Evolutionary conservation across 305 asterid species (phyloP).

Genomic region (Petunia hybrid): DNA sequence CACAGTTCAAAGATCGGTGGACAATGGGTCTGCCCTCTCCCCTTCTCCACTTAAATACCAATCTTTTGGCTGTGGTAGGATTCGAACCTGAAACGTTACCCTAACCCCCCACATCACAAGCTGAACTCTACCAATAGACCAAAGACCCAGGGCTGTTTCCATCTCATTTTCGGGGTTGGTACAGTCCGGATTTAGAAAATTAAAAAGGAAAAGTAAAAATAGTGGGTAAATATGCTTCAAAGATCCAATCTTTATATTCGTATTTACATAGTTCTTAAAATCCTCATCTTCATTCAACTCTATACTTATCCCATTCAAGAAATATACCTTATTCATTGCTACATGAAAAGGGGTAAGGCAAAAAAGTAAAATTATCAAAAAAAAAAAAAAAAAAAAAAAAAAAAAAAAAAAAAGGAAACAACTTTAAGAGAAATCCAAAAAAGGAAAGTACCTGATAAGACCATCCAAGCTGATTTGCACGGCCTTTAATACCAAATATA

Average conservation of each 20-base stretch:
- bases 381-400: neutral
- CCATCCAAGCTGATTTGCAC: conserved; percentile 72
- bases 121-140: no score
- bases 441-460: conserved; percentile 71
- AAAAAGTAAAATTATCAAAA: neutral
- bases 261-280: neutral
- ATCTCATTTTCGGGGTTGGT: neutral
- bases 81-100: no score
- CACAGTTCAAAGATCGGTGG: no score
- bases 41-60: no score
- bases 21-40: no score
- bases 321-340: neutral
- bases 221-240: neutral
- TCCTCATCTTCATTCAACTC: neutral
- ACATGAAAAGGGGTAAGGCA: neutral
- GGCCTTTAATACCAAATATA: conserved; percentile 89
- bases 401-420: neutral
- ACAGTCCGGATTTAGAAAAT: no score
- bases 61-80: no score
- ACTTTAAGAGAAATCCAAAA: conserved; percentile 6
- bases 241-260: neutral
- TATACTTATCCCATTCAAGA: neutral
- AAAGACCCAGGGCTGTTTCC: neutral
- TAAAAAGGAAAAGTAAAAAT: neutral
- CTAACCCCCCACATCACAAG: no score